phyloP scores from a whole-genome alignment of 495 filamentous ascomycete genomes.

The Talaromyces proteolyticus region DNA sequence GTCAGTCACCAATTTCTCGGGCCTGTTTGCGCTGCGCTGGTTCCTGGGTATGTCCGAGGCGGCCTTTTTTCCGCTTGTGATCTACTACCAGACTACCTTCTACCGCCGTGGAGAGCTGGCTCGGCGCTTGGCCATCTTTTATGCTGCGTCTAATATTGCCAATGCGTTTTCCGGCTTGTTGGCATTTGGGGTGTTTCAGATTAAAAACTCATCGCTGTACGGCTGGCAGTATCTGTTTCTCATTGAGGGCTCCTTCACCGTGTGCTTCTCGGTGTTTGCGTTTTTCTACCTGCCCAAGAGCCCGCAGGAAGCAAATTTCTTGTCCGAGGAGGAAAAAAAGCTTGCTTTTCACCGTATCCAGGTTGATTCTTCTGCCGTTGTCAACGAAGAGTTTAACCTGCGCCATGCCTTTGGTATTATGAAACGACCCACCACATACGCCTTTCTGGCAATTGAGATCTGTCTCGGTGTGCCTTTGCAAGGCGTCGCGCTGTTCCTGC shows the following conservation, averaged over 20 bases:
- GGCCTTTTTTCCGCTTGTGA: slow-evolving; percentile 68
- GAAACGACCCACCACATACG: slow-evolving; percentile 54
- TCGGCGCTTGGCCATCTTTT: slow-evolving; percentile 70
- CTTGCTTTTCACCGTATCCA: slow-evolving; percentile 70
- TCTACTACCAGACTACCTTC: slow-evolving; percentile 57
- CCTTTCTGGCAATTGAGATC: slow-evolving; percentile 62
- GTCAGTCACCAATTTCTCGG: slow-evolving; percentile 54
- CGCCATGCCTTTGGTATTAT: slow-evolving; percentile 60
- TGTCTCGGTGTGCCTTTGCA: slow-evolving; percentile 74
- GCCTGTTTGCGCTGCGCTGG: slow-evolving; percentile 52
- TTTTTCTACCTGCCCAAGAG: slow-evolving; percentile 64
- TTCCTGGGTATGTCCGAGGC: slow-evolving; percentile 67
- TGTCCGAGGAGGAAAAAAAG: slow-evolving; percentile 57
- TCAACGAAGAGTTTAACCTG: slow-evolving; percentile 65
- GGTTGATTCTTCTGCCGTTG: slow-evolving; percentile 63
- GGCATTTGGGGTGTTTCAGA: slow-evolving; percentile 72
- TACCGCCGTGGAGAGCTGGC: slow-evolving; percentile 74
- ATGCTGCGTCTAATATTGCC: slow-evolving; percentile 69
- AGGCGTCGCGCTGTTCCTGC: slow-evolving; percentile 64
- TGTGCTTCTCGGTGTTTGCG: slow-evolving; percentile 61
- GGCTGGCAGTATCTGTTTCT: slow-evolving; percentile 75
- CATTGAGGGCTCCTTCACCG: slow-evolving; percentile 62
- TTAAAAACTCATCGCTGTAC: slow-evolving; percentile 44
- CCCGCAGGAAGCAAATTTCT: slow-evolving; percentile 56
- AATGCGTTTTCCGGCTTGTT: slow-evolving; percentile 69